A percentile compares a stretch with the other conserved stretches of the same genome.
Conservation (phyloP, 805 yeast genomes). For the Cyberlindnera mississippiensis region DNA sequence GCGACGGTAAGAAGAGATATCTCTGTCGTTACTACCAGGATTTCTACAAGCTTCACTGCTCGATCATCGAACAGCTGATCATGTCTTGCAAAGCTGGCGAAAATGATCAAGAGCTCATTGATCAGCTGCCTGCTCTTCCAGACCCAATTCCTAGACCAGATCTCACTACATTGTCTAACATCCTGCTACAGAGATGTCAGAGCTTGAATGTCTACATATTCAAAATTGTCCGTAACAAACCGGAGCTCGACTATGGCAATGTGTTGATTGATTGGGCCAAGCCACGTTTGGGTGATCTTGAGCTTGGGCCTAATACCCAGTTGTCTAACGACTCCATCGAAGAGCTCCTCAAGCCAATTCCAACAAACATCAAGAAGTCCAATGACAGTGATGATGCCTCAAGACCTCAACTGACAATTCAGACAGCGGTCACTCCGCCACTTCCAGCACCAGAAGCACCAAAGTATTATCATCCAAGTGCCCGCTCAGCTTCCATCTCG, state of each 20-base stretch:
- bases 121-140: constrained; percentile 40
- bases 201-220: constrained; percentile 39
- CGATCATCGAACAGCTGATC: constrained; percentile 27
- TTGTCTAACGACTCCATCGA: constrained; percentile 22
- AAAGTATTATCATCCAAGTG: neutral
- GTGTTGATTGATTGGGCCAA: constrained; percentile 29
- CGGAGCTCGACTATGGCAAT: constrained; percentile 20
- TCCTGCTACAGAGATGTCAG: constrained; percentile 36
- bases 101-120: constrained; percentile 4
- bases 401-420: constrained; percentile 19
- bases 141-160: constrained; percentile 43
- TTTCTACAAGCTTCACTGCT: constrained; percentile 42
- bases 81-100: constrained; percentile 4
- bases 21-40: constrained; percentile 49
- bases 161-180: constrained; percentile 26
- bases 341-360: constrained; percentile 20
- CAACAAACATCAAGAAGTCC: constrained; percentile 12
- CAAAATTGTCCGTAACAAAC: constrained; percentile 30
- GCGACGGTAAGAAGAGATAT: constrained; percentile 34
- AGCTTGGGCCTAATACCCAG: constrained; percentile 14
- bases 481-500: constrained; percentile 2
- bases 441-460: constrained; percentile 18
- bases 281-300: constrained; percentile 31
- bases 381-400: no score
- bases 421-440: constrained; percentile 26